Conservation (phyloP, 2,329 filamentous ascomycete genomes). For the Microdochium nivale region DNA sequence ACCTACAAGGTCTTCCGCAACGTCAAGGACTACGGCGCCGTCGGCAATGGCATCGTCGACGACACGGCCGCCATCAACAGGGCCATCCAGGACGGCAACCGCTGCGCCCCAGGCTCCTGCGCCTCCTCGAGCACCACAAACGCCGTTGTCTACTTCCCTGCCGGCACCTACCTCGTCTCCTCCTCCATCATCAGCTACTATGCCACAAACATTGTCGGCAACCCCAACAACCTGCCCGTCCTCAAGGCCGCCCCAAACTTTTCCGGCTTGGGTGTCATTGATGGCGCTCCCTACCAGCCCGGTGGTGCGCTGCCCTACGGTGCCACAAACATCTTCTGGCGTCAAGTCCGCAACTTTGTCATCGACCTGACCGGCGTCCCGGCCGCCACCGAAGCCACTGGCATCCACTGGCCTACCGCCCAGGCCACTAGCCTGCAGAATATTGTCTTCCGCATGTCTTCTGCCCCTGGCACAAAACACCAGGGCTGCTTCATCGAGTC, state of each 20-base stretch:
- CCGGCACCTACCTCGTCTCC: conserved; percentile 61
- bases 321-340: conserved; percentile 51
- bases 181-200: conserved; percentile 67
- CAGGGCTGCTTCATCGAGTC: conserved; percentile 55
- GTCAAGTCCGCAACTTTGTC: conserved; percentile 48
- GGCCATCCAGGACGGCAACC: conserved; percentile 18
- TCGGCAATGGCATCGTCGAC: conserved; percentile 11
- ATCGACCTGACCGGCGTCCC: conserved; percentile 45
- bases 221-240: conserved; percentile 34
- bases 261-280: conserved; percentile 33
- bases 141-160: conserved; percentile 24
- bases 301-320: conserved; percentile 32
- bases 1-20: conserved; percentile 27
- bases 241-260: conserved; percentile 46
- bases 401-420: conserved; percentile 61
- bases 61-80: conserved; percentile 2
- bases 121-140: conserved; percentile 16
- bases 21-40: conserved; percentile 26
- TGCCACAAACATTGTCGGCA: conserved; percentile 60
- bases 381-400: conserved; percentile 33
- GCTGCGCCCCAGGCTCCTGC: conserved; percentile 17
- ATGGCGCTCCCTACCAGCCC: conserved; percentile 35
- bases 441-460: conserved; percentile 44
- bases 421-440: conserved; percentile 55
- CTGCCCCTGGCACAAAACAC: conserved; percentile 35